Evolutionary conservation across 1,139 yeast species (phyloP).

Genomic region (Blastobotrys capitulatus): DNA sequence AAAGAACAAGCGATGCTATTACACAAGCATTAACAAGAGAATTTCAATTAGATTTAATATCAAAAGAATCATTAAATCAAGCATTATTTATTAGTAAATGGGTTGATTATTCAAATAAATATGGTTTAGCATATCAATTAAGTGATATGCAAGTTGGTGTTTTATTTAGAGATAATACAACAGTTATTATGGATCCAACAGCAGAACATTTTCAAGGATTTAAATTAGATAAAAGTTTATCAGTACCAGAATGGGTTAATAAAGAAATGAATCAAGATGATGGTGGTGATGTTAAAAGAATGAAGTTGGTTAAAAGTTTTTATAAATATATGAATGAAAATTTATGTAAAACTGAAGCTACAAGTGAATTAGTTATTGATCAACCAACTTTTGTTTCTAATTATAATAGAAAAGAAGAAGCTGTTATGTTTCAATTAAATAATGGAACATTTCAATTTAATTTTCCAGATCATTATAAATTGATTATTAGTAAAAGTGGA

Average conservation of each 20-base stretch:
- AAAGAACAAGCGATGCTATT: conserved; percentile 4
- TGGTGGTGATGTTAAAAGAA: conserved; percentile 24
- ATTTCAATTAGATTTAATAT: background rate
- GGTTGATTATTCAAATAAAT: conserved; percentile 96
- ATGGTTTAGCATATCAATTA: conserved; percentile 91
- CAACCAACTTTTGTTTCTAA: conserved; percentile 70
- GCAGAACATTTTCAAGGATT: conserved; percentile 6
- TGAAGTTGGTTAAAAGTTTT: conserved; percentile 29
- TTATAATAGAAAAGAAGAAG: conserved; percentile 52
- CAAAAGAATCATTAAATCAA: background rate
- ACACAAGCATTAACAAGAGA: background rate
- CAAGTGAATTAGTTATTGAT: background rate
- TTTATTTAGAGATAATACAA: conserved; percentile 20
- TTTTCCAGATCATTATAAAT: conserved; percentile 89
- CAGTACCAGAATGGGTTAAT: conserved; percentile 18
- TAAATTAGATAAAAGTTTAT: background rate
- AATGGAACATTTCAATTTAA: conserved; percentile 92
- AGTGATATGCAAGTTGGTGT: conserved; percentile 82
- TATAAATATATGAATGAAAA: conserved; percentile 34
- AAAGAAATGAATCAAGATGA: conserved; percentile 12
- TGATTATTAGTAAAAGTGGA: conserved; percentile 74
- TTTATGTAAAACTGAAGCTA: conserved; percentile 19
- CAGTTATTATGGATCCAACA: conserved; percentile 20
- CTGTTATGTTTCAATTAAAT: conserved; percentile 82
- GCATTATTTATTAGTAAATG: conserved; percentile 71